Percentiles rank a stretch among this genome's conserved stretches.
These are phyloP conservation scores for Spathaspora sp. DNA, from an alignment of 805 yeast genomes.

Conservation along the genomic window DNA sequence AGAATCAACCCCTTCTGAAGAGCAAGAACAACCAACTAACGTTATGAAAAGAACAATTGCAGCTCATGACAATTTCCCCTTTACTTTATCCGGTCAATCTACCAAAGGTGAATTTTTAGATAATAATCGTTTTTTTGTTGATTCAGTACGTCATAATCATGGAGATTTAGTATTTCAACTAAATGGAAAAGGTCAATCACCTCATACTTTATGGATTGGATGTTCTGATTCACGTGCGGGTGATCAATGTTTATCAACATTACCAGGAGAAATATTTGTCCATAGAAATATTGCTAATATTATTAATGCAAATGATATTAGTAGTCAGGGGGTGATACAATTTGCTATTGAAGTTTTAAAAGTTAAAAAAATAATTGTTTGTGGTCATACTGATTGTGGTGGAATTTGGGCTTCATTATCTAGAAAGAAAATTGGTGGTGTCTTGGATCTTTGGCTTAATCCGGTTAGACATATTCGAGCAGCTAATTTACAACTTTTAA, in stretches of 20 bases:
- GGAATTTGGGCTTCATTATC: slow-evolving; percentile 81
- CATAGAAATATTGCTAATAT: slow-evolving; percentile 86
- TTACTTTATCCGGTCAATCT: slow-evolving; percentile 46
- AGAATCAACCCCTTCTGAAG: slow-evolving; percentile 1
- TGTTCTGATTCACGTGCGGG: slow-evolving; percentile 91
- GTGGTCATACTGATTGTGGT: slow-evolving; percentile 96
- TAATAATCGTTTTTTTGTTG: slow-evolving; percentile 46
- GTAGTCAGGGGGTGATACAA: slow-evolving; percentile 76
- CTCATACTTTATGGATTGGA: slow-evolving; percentile 91
- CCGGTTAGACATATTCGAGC: slow-evolving; percentile 69
- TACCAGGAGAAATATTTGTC: slow-evolving; percentile 89
- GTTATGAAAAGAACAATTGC: slow-evolving; percentile 1
- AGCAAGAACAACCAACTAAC: neutral
- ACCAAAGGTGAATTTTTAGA: slow-evolving; percentile 45
- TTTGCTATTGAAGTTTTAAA: slow-evolving; percentile 83
- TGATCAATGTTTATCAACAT: slow-evolving; percentile 69
- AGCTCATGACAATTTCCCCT: slow-evolving; percentile 31
- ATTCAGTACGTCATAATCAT: slow-evolving; percentile 44
- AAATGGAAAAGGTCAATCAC: slow-evolving; percentile 83
- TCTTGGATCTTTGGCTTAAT: slow-evolving; percentile 68
- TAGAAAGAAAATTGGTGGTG: slow-evolving; percentile 60
- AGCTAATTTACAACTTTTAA: slow-evolving; percentile 49
- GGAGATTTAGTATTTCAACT: slow-evolving; percentile 53
- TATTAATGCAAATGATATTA: slow-evolving; percentile 65
- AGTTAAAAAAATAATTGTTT: slow-evolving; percentile 75